Conservation (phyloP, 2,329 filamentous ascomycete genomes). For the Lasiodiplodia theobromae region DNA sequence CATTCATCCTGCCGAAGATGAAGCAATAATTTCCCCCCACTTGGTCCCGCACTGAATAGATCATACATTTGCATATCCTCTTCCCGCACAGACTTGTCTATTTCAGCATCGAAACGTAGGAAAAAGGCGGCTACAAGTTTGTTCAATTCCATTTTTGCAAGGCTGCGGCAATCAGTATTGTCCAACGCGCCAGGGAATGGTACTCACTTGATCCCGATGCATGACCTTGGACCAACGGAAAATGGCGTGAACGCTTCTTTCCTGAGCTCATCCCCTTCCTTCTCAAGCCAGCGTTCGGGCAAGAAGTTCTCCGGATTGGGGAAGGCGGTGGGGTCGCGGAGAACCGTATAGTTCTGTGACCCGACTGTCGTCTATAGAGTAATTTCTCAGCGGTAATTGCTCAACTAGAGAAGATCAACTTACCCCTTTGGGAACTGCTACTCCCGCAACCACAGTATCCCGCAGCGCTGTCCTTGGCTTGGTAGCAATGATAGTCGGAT, state of each 20-base stretch:
- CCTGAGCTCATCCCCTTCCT: neutral
- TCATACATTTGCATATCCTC: conserved; percentile 7
- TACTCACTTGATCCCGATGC: conserved; percentile 15
- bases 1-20: neutral
- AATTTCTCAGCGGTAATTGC: too few relatives aligned
- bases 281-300: conserved; percentile 2
- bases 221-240: neutral
- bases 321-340: neutral
- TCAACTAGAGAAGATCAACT: neutral
- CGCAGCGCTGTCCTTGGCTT: conserved; percentile 4
- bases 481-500: conserved; percentile 27
- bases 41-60: neutral
- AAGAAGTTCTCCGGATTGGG: neutral
- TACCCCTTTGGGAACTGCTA: neutral
- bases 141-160: conserved; percentile 14
- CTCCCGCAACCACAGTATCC: neutral
- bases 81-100: neutral
- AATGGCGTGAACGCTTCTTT: conserved; percentile 8
- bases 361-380: neutral
- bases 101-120: neutral
- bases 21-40: neutral
- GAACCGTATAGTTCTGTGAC: conserved; percentile 9
- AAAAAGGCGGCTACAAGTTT: conserved; percentile 7
- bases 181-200: too few relatives aligned
- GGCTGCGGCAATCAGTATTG: neutral